Evolutionary conservation across 1,284 basidiomycete species (phyloP).

Genomic region (Cryptococcus sp.): DNA sequence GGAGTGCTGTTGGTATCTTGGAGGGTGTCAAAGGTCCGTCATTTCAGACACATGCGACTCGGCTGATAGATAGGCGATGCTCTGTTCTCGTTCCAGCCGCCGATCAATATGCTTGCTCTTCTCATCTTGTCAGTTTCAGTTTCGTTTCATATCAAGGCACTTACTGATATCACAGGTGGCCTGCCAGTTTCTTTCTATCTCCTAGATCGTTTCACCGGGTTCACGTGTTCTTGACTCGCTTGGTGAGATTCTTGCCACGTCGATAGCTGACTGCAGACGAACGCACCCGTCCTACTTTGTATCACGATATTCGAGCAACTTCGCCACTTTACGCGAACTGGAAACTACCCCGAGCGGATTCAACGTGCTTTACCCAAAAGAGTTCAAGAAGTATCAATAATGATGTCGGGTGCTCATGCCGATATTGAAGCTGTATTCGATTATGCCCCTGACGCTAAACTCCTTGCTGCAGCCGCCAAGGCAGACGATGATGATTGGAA

Average conservation of each 20-base stretch:
- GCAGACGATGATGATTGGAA: slow-evolving; percentile 7
- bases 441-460: slow-evolving; percentile 12
- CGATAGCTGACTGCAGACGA: not conserved
- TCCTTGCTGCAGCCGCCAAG: slow-evolving; percentile 6
- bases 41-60: no score
- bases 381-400: slow-evolving; percentile 7
- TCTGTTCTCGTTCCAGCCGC: slow-evolving; percentile 13
- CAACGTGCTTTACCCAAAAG: slow-evolving; percentile 10
- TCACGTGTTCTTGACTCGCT: slow-evolving; percentile 11
- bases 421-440: slow-evolving; percentile 14
- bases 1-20: slow-evolving; percentile 10
- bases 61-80: slow-evolving; percentile 7
- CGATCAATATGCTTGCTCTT: slow-evolving; percentile 9
- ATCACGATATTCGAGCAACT: slow-evolving; percentile 10
- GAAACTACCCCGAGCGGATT: slow-evolving; percentile 6
- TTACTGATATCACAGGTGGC: slow-evolving; percentile 3
- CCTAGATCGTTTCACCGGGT: slow-evolving; percentile 9
- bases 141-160: not conserved
- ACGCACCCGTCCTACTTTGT: slow-evolving; percentile 6
- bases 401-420: slow-evolving; percentile 12
- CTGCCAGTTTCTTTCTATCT: slow-evolving; percentile 5
- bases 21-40: slow-evolving; percentile 13
- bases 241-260: not conserved
- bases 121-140: slow-evolving; percentile 3
- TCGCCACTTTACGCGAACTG: slow-evolving; percentile 3